Conservation (phyloP, 2,329 filamentous ascomycete genomes). For the Penicillium sp. region DNA sequence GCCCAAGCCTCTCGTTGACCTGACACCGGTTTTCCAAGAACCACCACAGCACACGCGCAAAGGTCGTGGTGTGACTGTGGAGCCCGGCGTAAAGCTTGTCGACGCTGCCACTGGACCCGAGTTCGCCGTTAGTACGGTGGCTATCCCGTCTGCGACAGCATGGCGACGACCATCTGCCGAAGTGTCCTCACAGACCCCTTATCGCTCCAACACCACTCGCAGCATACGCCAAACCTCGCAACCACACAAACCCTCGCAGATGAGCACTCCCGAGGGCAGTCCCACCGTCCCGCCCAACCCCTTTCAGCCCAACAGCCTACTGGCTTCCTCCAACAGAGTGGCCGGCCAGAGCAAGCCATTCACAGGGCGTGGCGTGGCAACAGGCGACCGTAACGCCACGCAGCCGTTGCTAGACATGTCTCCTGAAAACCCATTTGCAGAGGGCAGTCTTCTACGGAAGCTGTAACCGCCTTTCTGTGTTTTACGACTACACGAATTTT, state of each 20-base stretch:
- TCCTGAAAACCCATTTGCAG: conserved; percentile 42
- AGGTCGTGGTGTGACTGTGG: conserved; percentile 45
- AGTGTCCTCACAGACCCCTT: conserved; percentile 17
- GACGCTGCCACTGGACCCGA: conserved; percentile 45
- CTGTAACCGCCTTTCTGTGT: conserved; percentile 11
- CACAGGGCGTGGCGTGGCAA: conserved; percentile 40
- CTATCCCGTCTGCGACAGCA: conserved; percentile 39
- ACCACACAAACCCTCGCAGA: conserved; percentile 6
- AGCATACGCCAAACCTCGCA: conserved; percentile 23
- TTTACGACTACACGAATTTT: neutral
- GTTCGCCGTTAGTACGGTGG: conserved; percentile 30
- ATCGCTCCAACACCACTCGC: conserved; percentile 37
- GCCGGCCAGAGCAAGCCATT: conserved; percentile 22
- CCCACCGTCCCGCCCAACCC: conserved; percentile 17
- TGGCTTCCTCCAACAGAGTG: conserved; percentile 27
- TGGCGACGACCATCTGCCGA: conserved; percentile 36
- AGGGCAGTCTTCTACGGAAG: conserved; percentile 46
- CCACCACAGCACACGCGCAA: conserved; percentile 49
- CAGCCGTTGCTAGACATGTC: conserved; percentile 46
- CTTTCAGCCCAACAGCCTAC: conserved; percentile 40
- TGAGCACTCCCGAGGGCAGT: conserved; percentile 11
- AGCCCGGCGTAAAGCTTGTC: conserved; percentile 39
- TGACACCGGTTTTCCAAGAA: conserved; percentile 64
- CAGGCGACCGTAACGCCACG: conserved; percentile 38
- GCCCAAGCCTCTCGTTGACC: conserved; percentile 65